Evolutionary conservation across 768 basidiomycete species (phyloP).

Genomic region (Gymnopilus dilepis): DNA sequence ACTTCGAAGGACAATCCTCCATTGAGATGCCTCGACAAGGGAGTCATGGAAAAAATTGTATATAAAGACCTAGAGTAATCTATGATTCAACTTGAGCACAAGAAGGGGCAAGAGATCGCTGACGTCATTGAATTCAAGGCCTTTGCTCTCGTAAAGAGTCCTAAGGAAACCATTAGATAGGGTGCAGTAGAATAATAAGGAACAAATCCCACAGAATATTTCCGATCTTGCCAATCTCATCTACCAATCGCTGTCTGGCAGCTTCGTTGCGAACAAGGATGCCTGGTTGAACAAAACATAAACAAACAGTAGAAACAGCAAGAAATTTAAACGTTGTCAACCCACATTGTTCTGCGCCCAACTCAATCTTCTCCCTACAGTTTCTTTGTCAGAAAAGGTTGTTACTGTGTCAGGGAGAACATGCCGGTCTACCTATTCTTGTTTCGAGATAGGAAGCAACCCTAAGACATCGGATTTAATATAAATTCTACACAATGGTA

Average conservation of each 20-base stretch:
- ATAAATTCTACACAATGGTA: neutral
- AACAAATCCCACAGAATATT: conserved; percentile 54
- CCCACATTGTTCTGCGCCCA: conserved; percentile 71
- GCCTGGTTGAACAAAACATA: no score
- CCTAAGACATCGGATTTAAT: no score
- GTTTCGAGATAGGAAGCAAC: conserved; percentile 5
- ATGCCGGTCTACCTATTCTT: no score
- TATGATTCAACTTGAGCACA: neutral
- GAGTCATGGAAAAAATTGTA: conserved; percentile 82
- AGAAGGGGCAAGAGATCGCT: conserved; percentile 5
- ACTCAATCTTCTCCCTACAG: conserved; percentile 54
- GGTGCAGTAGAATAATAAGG: neutral
- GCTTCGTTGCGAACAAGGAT: conserved; percentile 70
- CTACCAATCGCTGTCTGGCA: conserved; percentile 50
- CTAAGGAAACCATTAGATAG: conserved; percentile 25
- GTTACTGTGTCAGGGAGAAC: no score
- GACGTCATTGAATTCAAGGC: conserved; percentile 71
- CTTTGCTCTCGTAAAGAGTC: conserved; percentile 70
- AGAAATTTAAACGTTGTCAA: neutral
- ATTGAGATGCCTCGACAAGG: conserved; percentile 50
- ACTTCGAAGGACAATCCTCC: conserved; percentile 62
- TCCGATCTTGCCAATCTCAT: conserved; percentile 62
- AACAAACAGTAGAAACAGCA: no score
- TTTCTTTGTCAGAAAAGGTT: conserved; percentile 31
- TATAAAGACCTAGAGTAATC: conserved; percentile 59